phyloP scores from a whole-genome alignment of 306 rosid species.

The Casuarina cunninghamiana region DNA sequence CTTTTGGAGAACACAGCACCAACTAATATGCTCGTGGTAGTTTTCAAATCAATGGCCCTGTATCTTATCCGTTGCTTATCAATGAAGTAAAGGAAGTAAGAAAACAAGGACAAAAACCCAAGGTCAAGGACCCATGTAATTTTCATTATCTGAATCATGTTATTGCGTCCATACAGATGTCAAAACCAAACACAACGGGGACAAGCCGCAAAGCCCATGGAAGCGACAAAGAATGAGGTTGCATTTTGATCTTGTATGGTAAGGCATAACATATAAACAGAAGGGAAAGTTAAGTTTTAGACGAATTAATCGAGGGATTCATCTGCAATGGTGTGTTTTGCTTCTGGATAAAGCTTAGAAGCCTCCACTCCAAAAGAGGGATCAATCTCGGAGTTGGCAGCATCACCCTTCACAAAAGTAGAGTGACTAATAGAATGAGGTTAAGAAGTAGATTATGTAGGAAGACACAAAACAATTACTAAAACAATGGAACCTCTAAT shows the following conservation, averaged over 20 bases:
- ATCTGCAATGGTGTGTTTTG: neutral
- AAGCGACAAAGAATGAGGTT: neutral
- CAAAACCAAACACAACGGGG: too few relatives aligned
- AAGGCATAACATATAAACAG: neutral
- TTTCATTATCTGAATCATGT: too few relatives aligned
- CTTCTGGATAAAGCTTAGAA: neutral
- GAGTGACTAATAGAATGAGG: slow-evolving; percentile 17
- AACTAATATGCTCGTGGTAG: too few relatives aligned
- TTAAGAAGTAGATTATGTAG: slow-evolving; percentile 35
- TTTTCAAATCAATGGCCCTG: too few relatives aligned
- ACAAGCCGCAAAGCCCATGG: too few relatives aligned
- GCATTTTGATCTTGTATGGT: too few relatives aligned
- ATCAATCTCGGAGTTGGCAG: neutral
- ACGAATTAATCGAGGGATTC: slow-evolving; percentile 32
- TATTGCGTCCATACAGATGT: too few relatives aligned
- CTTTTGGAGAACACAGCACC: too few relatives aligned
- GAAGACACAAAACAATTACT: neutral
- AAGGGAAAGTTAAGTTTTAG: slow-evolving; percentile 5
- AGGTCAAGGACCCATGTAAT: neutral
- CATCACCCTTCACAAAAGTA: slow-evolving; percentile 13
- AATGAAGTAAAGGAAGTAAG: neutral
- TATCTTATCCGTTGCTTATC: too few relatives aligned
- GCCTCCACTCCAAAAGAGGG: slow-evolving; percentile 32
- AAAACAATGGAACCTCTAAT: neutral
- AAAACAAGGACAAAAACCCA: neutral